Base-by-base conservation (phyloP, 148 eudicot species). In the Drosera capensis region DNA sequence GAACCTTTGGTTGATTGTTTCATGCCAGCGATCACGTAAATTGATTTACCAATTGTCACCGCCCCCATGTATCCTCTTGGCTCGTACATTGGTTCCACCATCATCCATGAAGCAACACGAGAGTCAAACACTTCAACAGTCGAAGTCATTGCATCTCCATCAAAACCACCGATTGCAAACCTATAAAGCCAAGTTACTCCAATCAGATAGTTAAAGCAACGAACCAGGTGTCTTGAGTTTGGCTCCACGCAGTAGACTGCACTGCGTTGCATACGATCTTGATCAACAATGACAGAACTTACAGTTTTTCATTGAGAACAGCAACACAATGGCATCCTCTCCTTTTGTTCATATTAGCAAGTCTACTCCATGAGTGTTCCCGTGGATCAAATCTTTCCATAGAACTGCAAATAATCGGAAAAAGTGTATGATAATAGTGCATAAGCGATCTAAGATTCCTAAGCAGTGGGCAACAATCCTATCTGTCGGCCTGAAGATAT, bases 301-400 rank as follows among this genome's bases (percentile, higher is more conserved):
- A 80, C 95, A 85, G 21, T 52, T 85, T 80, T 23, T 66, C 92
- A 55, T 72, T 75, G 49, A 70, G 58, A 43, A 70, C 80, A 7
- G 71, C 60, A 58, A 75, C 46, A 17, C 86, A 68, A 60, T 80
- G 92, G 50, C 83, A 77, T 23, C 86, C 83, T 68, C 86, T 85
- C 40, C 46, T 58, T 19, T 72, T 45, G 54, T 44, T 63, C 90
- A 85, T 85, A 41, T 60, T 63, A 21, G 43, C 60, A 11, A 77
- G 40, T 20, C 36, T 51, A 26, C 50, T 54, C 92, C 95, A 80
- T 12, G 70, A 51, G 15, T 38, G 61, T 57, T 67, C 76, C 23
- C 95, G 74, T 35, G 92, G 80, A 42, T 85, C 95, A 66, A 70
- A 61, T 59, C 86, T 72, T 68, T 80, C 95, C 40, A 67, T 62